Evolutionary conservation across 805 yeast species (phyloP).

Genomic region (Jamesozyma rosinii): DNA sequence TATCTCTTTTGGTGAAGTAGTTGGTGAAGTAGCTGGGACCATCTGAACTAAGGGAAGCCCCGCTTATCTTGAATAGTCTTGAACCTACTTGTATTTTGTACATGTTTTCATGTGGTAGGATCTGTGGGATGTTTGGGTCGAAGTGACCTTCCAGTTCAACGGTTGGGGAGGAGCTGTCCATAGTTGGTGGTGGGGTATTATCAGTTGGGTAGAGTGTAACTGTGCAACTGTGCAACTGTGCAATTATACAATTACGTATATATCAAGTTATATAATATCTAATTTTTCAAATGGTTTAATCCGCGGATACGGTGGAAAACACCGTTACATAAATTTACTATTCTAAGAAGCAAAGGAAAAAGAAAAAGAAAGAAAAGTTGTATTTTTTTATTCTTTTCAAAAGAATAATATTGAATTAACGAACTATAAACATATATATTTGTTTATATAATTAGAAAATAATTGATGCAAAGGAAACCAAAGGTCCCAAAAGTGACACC

Average conservation of each 20-base stretch:
- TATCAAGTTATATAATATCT: too few species aligned
- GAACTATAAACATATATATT: slow-evolving; percentile 1
- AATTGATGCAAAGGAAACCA: not conserved
- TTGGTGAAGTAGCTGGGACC: slow-evolving; percentile 82
- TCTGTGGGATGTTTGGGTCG: slow-evolving; percentile 14
- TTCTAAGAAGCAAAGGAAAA: too few species aligned
- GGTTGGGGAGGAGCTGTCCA: slow-evolving; percentile 3
- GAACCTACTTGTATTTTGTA: slow-evolving; percentile 66
- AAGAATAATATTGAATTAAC: not conserved
- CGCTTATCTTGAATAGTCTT: slow-evolving; percentile 48
- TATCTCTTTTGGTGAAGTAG: slow-evolving; percentile 37
- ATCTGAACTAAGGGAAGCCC: slow-evolving; percentile 78
- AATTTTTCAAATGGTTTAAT: not conserved
- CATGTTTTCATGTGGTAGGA: slow-evolving; percentile 59
- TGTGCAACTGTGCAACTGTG: too few species aligned
- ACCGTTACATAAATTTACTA: too few species aligned
- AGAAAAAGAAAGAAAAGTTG: too few species aligned
- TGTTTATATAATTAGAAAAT: slow-evolving; percentile 1
- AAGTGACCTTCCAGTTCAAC: slow-evolving; percentile 9
- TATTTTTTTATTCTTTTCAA: not conserved
- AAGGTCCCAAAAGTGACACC: too few species aligned
- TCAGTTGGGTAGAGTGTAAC: too few species aligned
- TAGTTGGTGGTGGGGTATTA: not conserved
- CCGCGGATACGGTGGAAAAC: too few species aligned
- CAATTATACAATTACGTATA: too few species aligned